Conservation (phyloP, 805 yeast genomes). For the Saturnispora diversa region DNA sequence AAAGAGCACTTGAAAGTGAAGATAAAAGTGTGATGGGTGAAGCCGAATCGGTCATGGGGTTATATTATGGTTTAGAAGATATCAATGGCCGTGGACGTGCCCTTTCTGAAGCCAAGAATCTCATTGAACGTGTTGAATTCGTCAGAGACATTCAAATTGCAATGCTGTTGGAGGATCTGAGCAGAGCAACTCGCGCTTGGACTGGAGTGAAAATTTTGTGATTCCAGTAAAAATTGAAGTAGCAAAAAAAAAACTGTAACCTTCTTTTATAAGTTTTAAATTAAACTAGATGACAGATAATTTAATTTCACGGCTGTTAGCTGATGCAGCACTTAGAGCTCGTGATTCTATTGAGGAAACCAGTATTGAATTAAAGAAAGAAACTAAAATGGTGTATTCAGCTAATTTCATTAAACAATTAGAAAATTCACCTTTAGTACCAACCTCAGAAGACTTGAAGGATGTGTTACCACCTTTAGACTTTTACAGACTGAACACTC, state of each 20-base stretch:
- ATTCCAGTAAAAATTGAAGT: not conserved
- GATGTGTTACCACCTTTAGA: slow-evolving; percentile 36
- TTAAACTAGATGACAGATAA: slow-evolving; percentile 19
- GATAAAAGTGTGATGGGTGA: not conserved
- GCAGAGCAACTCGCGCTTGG: slow-evolving; percentile 10
- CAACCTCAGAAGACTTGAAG: slow-evolving; percentile 18
- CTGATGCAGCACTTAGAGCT: slow-evolving; percentile 30
- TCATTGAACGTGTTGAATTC: not conserved
- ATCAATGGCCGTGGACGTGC: slow-evolving; percentile 4
- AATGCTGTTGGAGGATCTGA: slow-evolving; percentile 5
- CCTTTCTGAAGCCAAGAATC: not conserved
- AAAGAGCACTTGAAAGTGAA: slow-evolving; percentile 3
- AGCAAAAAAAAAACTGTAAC: too few relatives aligned
- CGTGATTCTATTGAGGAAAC: slow-evolving; percentile 24
- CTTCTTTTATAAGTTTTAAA: too few relatives aligned
- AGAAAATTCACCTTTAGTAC: slow-evolving; percentile 12
- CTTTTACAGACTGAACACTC: slow-evolving; percentile 39
- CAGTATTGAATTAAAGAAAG: not conserved
- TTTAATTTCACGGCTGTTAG: slow-evolving; percentile 25
- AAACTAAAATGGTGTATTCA: slow-evolving; percentile 1
- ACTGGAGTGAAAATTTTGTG: slow-evolving; percentile 11
- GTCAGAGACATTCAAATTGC: slow-evolving; percentile 3
- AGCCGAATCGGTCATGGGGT: slow-evolving; percentile 10
- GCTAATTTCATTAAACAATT: slow-evolving; percentile 5
- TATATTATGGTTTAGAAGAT: not conserved